phyloP scores from a whole-genome alignment of 2,329 filamentous ascomycete genomes.

The Colletotrichum sp. region DNA sequence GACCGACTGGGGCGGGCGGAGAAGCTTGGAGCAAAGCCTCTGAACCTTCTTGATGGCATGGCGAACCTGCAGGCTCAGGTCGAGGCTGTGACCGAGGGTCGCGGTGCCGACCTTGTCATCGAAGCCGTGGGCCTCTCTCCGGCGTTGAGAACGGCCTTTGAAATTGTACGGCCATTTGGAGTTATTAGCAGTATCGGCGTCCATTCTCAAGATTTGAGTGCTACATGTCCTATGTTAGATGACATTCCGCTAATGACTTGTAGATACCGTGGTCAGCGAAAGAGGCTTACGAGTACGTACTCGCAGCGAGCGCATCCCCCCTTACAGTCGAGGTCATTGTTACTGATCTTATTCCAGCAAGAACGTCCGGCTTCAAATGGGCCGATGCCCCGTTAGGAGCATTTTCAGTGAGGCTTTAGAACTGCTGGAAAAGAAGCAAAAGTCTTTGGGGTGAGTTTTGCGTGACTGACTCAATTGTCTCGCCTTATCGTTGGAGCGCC shows the following conservation, averaged over 20 bases:
- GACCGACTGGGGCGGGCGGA: constrained; percentile 76
- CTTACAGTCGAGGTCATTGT: accelerated
- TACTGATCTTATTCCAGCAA: constrained; percentile 52
- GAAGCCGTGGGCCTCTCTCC: constrained; percentile 76
- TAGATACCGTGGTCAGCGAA: constrained; percentile 71
- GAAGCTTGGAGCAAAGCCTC: constrained; percentile 78
- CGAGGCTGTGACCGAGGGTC: constrained; percentile 72
- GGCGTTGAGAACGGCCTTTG: constrained; percentile 73
- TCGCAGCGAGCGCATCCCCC: not conserved
- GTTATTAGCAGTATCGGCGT: constrained; percentile 78
- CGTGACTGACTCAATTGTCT: too few species aligned
- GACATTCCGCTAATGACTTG: not conserved
- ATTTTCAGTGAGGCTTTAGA: constrained; percentile 41
- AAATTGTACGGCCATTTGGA: constrained; percentile 76
- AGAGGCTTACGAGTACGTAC: constrained; percentile 61
- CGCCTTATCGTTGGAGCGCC: too few species aligned
- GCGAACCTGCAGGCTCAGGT: constrained; percentile 55
- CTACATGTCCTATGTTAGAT: not conserved
- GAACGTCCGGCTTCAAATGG: constrained; percentile 64
- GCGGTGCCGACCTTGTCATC: constrained; percentile 87
- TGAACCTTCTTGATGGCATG: constrained; percentile 73
- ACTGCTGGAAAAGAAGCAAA: constrained; percentile 69
- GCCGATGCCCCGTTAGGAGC: too few species aligned
- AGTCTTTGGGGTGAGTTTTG: constrained; percentile 61
- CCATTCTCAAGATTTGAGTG: constrained; percentile 71